Evolutionary conservation across 2,329 filamentous ascomycete species (phyloP).

Genomic region (Colletotrichum abscissum): DNA sequence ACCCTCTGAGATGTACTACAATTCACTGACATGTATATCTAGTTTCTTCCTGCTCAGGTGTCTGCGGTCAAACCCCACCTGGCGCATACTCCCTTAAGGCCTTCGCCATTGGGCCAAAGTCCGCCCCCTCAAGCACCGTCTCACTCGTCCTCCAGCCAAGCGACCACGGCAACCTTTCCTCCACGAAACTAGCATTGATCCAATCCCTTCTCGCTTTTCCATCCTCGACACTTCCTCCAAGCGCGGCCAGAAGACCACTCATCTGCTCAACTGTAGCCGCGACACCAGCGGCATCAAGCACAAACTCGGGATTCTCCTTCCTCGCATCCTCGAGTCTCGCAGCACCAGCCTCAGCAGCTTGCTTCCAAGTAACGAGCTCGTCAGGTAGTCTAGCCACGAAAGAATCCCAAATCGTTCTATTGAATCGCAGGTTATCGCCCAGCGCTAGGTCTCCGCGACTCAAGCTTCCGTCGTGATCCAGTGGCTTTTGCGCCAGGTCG

Average conservation of each 20-base stretch:
- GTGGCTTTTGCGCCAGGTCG: conserved; percentile 21
- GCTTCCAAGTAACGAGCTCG: conserved; percentile 10
- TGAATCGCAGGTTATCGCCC: conserved; percentile 7
- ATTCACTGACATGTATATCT: background rate
- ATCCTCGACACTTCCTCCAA: conserved; percentile 11
- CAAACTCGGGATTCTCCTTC: conserved; percentile 8
- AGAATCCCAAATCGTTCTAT: conserved; percentile 7
- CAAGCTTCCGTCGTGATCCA: conserved; percentile 18
- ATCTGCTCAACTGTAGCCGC: conserved; percentile 16
- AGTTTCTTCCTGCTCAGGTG: background rate
- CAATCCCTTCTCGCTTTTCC: conserved; percentile 9
- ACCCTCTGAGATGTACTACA: background rate
- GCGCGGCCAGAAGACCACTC: conserved; percentile 6
- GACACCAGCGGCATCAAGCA: background rate
- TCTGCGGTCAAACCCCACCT: background rate
- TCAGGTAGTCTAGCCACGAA: conserved; percentile 11
- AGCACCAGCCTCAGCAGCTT: conserved; percentile 14
- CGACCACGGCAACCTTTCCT: conserved; percentile 12
- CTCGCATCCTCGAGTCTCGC: conserved; percentile 14
- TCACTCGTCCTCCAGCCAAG: conserved; percentile 1
- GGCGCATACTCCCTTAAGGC: conserved; percentile 5
- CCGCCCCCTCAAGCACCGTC: background rate
- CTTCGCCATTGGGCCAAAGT: conserved; percentile 1
- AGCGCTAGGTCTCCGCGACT: conserved; percentile 10
- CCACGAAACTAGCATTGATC: conserved; percentile 17